A percentile compares a stretch with the other conserved stretches of the same genome.
phyloP scores from a whole-genome alignment of 1,284 basidiomycete genomes.

The Inonotus obliquus region DNA sequence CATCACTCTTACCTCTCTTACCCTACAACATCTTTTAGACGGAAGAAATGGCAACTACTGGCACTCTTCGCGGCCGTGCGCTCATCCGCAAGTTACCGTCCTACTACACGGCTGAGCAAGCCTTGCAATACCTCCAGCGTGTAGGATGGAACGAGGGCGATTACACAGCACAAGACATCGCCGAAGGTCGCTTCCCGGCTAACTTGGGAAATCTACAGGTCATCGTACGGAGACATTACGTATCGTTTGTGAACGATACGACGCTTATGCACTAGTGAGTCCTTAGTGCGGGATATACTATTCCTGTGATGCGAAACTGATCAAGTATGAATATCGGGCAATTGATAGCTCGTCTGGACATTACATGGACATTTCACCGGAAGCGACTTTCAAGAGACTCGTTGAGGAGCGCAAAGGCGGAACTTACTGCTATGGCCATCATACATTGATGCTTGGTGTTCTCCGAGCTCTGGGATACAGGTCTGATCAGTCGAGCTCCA shows the following conservation, averaged over 20 bases:
- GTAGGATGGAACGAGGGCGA: conserved; percentile 4
- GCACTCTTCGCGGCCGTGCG: conserved; percentile 2
- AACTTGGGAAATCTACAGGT: conserved; percentile 15
- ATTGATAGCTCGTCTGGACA: conserved; percentile 15
- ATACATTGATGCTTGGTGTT: conserved; percentile 20
- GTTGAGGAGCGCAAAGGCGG: conserved; percentile 15
- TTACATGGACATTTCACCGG: conserved; percentile 17
- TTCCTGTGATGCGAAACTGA: too few relatives aligned
- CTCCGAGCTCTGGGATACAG: conserved; percentile 21
- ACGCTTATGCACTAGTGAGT: conserved; percentile 21
- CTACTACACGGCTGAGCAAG: conserved; percentile 12
- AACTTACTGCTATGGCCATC: conserved; percentile 21
- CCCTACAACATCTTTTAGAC: background rate
- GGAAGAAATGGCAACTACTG: background rate
- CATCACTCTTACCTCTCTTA: background rate
- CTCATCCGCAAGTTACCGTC: conserved; percentile 12
- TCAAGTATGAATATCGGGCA: background rate
- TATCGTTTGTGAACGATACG: conserved; percentile 20
- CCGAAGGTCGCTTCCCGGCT: conserved; percentile 7
- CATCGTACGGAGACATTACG: conserved; percentile 16
- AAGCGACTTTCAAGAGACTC: conserved; percentile 19
- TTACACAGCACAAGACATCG: conserved; percentile 5
- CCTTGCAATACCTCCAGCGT: conserved; percentile 5
- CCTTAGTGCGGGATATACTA: background rate
- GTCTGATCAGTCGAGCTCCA: background rate